phyloP scores from a whole-genome alignment of 2,329 filamentous ascomycete species.

The Esteya vermicola region DNA sequence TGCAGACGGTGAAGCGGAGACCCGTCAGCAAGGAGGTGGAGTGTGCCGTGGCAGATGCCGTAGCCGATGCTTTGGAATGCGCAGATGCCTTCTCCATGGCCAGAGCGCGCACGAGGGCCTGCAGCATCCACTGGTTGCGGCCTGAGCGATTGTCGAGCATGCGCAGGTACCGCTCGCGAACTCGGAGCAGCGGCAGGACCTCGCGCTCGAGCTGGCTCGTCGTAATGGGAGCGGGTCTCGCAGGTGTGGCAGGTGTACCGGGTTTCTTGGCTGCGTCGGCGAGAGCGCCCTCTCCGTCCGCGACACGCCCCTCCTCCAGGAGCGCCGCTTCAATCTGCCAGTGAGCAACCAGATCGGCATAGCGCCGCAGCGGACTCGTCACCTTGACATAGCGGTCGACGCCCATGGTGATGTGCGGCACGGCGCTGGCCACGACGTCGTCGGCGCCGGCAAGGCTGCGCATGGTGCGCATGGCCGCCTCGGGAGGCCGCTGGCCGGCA shows the following conservation, averaged over 20 bases:
- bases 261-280: not conserved
- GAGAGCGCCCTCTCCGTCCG: no score
- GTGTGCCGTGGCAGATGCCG: no score
- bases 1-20: slow-evolving; percentile 32
- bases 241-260: no score
- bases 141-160: slow-evolving; percentile 28
- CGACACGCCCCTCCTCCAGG: slow-evolving; percentile 22
- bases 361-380: slow-evolving; percentile 53
- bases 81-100: slow-evolving; percentile 22
- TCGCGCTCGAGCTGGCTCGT: slow-evolving; percentile 23
- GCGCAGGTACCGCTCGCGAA: slow-evolving; percentile 37
- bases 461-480: slow-evolving; percentile 17
- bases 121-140: slow-evolving; percentile 37
- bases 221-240: no score
- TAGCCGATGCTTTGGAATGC: no score
- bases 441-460: slow-evolving; percentile 32
- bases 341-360: slow-evolving; percentile 46
- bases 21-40: slow-evolving; percentile 23
- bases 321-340: slow-evolving; percentile 53
- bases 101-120: slow-evolving; percentile 43
- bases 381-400: slow-evolving; percentile 46
- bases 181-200: slow-evolving; percentile 33
- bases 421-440: slow-evolving; percentile 36
- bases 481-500: slow-evolving; percentile 18
- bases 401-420: slow-evolving; percentile 43